Conservation (phyloP, 371 early-diverging fungal genomes). For the Racocetra persica region DNA sequence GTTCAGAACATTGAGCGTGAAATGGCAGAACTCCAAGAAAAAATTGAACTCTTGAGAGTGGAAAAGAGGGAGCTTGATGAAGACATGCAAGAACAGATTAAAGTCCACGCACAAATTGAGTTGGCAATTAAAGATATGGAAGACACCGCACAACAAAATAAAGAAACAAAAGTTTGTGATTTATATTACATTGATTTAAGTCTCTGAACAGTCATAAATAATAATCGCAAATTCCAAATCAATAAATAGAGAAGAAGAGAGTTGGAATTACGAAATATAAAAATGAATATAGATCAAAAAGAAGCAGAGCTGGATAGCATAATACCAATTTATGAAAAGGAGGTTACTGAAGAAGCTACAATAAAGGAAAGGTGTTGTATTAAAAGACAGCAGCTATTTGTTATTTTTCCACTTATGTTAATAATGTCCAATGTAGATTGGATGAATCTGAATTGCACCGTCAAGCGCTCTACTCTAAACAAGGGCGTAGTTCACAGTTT, state of each 20-base stretch:
- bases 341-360: conserved; percentile 54
- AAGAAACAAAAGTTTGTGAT: conserved; percentile 46
- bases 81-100: conserved; percentile 63
- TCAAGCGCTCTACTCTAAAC: conserved; percentile 78
- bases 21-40: conserved; percentile 56
- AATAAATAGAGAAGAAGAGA: conserved; percentile 48
- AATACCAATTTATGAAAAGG: conserved; percentile 62
- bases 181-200: neutral
- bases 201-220: neutral
- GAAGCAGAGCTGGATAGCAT: conserved; percentile 61
- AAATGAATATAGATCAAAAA: conserved; percentile 65
- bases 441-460: conserved; percentile 58
- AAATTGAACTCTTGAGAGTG: conserved; percentile 56
- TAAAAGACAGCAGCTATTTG: neutral
- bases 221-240: neutral
- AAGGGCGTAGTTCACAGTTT: conserved; percentile 84
- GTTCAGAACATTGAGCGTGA: conserved; percentile 52
- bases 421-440: conserved; percentile 47
- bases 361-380: neutral
- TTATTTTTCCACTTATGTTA: neutral
- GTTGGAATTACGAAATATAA: conserved; percentile 56
- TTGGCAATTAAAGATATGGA: conserved; percentile 63
- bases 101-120: conserved; percentile 64
- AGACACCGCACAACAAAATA: conserved; percentile 56
- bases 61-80: conserved; percentile 67